Conservation (phyloP, 768 basidiomycete species). For the Tricholoma matsutake region DNA sequence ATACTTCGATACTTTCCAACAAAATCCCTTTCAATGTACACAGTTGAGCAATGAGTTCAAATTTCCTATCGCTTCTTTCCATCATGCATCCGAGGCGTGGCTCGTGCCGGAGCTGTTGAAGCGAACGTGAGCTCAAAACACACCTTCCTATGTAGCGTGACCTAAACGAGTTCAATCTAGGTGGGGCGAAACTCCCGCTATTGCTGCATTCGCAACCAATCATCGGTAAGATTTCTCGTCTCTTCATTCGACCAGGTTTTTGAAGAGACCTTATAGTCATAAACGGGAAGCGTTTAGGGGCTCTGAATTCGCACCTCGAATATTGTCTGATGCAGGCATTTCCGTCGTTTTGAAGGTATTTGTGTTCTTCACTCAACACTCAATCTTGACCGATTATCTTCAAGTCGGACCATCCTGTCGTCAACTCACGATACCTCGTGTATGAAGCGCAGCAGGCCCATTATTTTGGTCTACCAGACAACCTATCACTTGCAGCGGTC, state of each 20-base stretch:
- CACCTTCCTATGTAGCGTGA: background rate
- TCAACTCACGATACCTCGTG: constrained; percentile 65
- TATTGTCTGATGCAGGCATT: constrained; percentile 70
- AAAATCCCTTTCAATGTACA: background rate
- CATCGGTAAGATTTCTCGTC: constrained; percentile 41
- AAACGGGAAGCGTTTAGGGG: constrained; percentile 64
- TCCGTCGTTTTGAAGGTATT: constrained; percentile 75
- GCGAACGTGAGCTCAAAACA: constrained; percentile 47
- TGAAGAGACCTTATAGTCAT: constrained; percentile 28
- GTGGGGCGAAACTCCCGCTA: constrained; percentile 58
- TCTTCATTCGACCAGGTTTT: background rate
- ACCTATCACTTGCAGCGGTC: constrained; percentile 60
- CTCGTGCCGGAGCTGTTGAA: constrained; percentile 84
- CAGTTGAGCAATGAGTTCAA: constrained; percentile 89
- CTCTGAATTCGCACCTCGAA: constrained; percentile 71
- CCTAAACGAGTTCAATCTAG: constrained; percentile 16
- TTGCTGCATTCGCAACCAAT: constrained; percentile 80
- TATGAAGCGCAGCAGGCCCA: constrained; percentile 73
- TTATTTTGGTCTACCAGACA: constrained; percentile 58
- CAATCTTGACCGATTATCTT: background rate
- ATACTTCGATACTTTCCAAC: background rate
- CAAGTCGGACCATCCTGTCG: constrained; percentile 55
- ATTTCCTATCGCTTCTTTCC: constrained; percentile 78
- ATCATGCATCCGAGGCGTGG: constrained; percentile 88
- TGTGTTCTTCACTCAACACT: background rate